Conservation (phyloP, 495 filamentous ascomycete genomes). For the Usnea hakonensis region DNA sequence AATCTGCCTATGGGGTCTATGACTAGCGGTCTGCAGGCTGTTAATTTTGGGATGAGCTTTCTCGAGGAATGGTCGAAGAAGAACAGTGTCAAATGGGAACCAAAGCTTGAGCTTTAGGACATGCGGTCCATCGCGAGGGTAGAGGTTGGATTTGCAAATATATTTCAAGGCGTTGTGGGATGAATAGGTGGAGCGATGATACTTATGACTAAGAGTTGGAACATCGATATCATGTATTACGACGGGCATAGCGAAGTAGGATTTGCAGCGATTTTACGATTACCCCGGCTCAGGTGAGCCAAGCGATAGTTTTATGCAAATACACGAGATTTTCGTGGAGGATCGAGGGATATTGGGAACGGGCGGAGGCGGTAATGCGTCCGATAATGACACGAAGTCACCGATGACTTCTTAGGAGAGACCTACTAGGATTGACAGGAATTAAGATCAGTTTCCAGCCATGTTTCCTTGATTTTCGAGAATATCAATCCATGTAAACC, state of each 20-base stretch:
- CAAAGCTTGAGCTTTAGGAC: constrained; percentile 11
- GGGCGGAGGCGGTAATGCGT: background rate
- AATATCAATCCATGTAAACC: background rate
- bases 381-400: background rate
- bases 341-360: background rate
- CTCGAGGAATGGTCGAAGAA: constrained; percentile 41
- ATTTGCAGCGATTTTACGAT: constrained; percentile 1
- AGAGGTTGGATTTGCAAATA: background rate
- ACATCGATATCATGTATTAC: constrained; percentile 11
- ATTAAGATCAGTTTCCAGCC: background rate
- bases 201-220: background rate
- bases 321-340: background rate
- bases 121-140: background rate
- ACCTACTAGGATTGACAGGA: background rate
- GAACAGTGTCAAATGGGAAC: constrained; percentile 37
- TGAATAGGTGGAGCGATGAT: background rate
- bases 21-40: constrained; percentile 40
- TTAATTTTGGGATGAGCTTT: constrained; percentile 39
- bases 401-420: background rate
- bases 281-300: constrained; percentile 16
- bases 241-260: constrained; percentile 12
- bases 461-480: background rate
- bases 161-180: background rate
- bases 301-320: constrained; percentile 3
- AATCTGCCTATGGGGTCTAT: constrained; percentile 38